Conservation (phyloP, 2,329 filamentous ascomycete genomes). For the Falciphora oryzae region DNA sequence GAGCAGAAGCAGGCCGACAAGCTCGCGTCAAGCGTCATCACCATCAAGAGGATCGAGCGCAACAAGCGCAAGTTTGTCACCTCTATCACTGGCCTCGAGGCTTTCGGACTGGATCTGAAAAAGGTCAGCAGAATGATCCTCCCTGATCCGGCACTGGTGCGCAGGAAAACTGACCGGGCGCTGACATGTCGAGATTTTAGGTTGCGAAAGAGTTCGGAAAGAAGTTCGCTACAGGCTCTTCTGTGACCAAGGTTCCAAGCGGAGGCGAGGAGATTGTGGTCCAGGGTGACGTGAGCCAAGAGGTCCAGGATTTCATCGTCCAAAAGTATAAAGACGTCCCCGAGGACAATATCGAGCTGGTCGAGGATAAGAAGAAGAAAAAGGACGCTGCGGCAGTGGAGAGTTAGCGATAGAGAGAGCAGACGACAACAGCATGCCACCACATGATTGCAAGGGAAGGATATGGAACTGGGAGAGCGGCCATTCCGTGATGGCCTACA, state of each 20-base stretch:
- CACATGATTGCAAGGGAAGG: background rate
- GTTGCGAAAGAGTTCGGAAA: constrained; percentile 95
- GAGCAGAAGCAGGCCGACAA: constrained; percentile 80
- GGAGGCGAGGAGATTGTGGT: constrained; percentile 96
- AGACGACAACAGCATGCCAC: background rate
- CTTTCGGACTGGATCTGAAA: constrained; percentile 87
- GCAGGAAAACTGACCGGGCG: background rate
- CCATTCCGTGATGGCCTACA: background rate
- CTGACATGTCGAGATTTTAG: constrained; percentile 19
- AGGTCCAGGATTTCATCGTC: constrained; percentile 84
- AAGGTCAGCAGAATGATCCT: constrained; percentile 44
- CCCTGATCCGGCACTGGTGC: background rate
- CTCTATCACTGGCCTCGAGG: constrained; percentile 82
- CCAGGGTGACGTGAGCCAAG: constrained; percentile 92
- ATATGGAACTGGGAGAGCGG: background rate
- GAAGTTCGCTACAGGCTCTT: constrained; percentile 93
- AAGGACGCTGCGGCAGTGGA: constrained; percentile 4
- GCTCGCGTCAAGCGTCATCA: constrained; percentile 74
- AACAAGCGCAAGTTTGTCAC: constrained; percentile 98
- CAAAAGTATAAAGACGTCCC: constrained; percentile 89
- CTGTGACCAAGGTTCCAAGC: constrained; percentile 80
- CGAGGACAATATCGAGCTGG: constrained; percentile 88
- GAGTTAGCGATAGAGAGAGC: background rate
- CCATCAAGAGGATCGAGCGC: constrained; percentile 94
- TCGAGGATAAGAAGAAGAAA: constrained; percentile 93